Base-by-base conservation (phyloP, 2,329 filamentous ascomycete genomes). In the Thielaviopsis ethacetica region DNA sequence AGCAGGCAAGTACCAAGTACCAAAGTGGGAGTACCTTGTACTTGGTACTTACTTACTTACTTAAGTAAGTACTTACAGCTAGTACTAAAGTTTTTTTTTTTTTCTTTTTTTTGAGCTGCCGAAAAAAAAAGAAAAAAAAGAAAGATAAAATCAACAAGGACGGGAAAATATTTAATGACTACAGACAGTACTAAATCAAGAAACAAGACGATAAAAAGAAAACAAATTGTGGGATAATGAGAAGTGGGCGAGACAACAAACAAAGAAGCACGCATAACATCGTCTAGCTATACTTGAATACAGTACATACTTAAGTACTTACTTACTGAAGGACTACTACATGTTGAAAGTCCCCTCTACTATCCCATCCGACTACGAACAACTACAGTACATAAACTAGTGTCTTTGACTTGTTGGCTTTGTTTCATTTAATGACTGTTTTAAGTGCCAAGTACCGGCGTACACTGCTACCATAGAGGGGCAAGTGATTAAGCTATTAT, bases 121-220 rank as follows among this genome's bases (percentile, higher is more conserved):
- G 24, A 41, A 44, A 55, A 55, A 52, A 21, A 6, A 22, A 41
- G 27, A 34, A 52, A 44, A 44, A 24, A 21, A 22, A 22, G 19
- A 5, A 22, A 27, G 50, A 30, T 13, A 57, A 38, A 57, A 19
- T 5, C 56, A 15, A 52, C 47, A 57, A 52, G 54, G 52, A 44
- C 51, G 38, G 49, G 56, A 57, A 52, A 57, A 52, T 27, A 21
- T 38, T 17, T 38, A 49, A 41, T 58, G 51, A 27, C 52, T 30
- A 56, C 26, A 49, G 49, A 56, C 26, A 49, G 49, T 3, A n/a
- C 15, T 50, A 50, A 53, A 49, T 53, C 47, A 22, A 47, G 50
- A 4, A 26, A 26, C 24, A 3, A 6, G 24, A 26, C 3, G 24
- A 26, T 3, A 26, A 26, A 3, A 26, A 26, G 6, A 26, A 26